Conservation (phyloP, 805 yeast species). For the Candida glaebosa region DNA sequence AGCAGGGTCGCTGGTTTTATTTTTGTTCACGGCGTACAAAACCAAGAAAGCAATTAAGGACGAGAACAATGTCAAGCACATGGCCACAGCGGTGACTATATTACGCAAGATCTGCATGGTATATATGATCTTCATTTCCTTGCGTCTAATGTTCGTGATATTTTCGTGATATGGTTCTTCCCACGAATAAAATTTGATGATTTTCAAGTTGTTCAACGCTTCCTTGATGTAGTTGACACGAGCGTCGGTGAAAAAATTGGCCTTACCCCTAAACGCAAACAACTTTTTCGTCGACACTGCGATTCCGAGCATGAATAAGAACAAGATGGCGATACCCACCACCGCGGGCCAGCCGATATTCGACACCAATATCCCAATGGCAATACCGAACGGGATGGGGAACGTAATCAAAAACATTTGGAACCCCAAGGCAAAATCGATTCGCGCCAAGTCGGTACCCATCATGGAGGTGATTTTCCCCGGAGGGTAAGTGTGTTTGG, state of each 20-base stretch:
- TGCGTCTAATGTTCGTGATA: constrained; percentile 51
- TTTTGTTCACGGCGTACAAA: constrained; percentile 28
- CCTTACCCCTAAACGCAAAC: constrained; percentile 52
- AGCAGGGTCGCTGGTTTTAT: constrained; percentile 47
- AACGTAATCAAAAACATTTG: constrained; percentile 62
- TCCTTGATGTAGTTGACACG: constrained; percentile 79
- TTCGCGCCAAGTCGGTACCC: constrained; percentile 77
- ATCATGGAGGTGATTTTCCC: constrained; percentile 74
- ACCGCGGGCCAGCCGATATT: constrained; percentile 73
- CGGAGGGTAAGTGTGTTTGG: constrained; percentile 58
- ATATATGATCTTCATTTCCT: constrained; percentile 61
- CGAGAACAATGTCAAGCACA: constrained; percentile 65
- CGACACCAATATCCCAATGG: constrained; percentile 59
- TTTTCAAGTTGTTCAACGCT: constrained; percentile 69
- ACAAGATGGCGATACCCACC: constrained; percentile 60
- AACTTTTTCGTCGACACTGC: constrained; percentile 48
- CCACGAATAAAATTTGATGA: constrained; percentile 90
- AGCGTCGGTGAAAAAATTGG: constrained; percentile 65
- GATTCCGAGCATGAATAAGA: constrained; percentile 48
- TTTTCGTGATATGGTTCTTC: constrained; percentile 69
- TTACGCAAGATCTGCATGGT: constrained; percentile 65
- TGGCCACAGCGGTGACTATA: constrained; percentile 57
- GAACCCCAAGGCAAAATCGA: constrained; percentile 72
- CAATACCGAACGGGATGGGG: constrained; percentile 61
- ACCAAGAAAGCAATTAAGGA: constrained; percentile 56